A percentile compares a stretch with the other conserved stretches of the same genome.
phyloP scores from a whole-genome alignment of 1,284 basidiomycete species.

The Apiotrichum sp. region DNA sequence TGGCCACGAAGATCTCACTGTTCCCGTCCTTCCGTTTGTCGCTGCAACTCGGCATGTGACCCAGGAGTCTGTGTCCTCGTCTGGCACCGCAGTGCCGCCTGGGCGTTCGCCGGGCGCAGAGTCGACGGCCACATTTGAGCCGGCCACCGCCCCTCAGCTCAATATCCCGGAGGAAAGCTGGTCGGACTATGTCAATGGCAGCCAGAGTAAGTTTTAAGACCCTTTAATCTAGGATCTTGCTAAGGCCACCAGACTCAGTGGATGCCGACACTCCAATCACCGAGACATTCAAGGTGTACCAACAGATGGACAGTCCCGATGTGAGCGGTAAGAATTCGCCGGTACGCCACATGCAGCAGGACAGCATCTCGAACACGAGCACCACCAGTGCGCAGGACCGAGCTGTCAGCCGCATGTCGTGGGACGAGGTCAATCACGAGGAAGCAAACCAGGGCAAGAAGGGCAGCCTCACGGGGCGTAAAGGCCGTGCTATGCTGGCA shows the following conservation, averaged over 20 bases:
- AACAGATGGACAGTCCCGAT: background rate
- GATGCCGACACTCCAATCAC: background rate
- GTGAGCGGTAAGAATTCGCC: background rate
- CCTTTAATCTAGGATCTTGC: too few relatives aligned
- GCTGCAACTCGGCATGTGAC: conserved; percentile 23
- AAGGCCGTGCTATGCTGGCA: conserved; percentile 25
- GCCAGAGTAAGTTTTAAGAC: background rate
- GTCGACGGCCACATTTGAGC: conserved; percentile 18
- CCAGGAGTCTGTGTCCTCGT: conserved; percentile 29
- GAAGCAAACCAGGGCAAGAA: conserved; percentile 24
- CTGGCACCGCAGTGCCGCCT: conserved; percentile 16
- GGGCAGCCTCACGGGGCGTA: conserved; percentile 35
- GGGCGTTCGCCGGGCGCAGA: conserved; percentile 19
- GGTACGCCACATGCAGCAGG: background rate
- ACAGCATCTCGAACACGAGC: background rate
- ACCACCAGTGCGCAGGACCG: background rate
- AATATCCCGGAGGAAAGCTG: background rate
- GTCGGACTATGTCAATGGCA: background rate
- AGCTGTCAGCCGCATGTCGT: conserved; percentile 31
- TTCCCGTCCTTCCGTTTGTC: conserved; percentile 16
- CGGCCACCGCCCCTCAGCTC: background rate
- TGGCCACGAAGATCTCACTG: conserved; percentile 1
- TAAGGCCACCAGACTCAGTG: background rate
- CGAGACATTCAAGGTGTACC: background rate
- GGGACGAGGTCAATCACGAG: conserved; percentile 32